Base-by-base conservation (phyloP, 176 grass and related monocot species). In the Avena atlantica region DNA sequence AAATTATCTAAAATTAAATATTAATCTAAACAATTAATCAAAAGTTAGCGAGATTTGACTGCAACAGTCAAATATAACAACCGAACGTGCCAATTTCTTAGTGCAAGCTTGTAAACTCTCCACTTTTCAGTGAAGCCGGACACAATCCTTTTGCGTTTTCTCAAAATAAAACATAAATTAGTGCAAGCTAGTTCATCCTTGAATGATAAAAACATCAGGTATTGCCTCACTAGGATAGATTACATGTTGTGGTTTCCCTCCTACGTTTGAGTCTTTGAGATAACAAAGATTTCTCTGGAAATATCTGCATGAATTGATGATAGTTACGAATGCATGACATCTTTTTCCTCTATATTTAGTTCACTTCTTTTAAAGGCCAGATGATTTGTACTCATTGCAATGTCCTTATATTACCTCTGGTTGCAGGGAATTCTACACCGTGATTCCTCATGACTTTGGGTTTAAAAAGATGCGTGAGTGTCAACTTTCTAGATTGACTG, bases 361-460 rank as follows among this genome's bases (percentile, higher is more conserved):
- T 84, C 65, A 12, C 42, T 37, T 58, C 8, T 2, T 78, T 16
- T 20, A 27, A 87, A 73, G 6, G 1, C 16, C 19, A 25, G 13
- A 45, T 66, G 67, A 24, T 70, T 83, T 45, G 1, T 79, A 73
- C 72, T 62, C 71, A 45, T 19, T 83, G 65, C 62, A 11, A 67
- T 81, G 10, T 45, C 77, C 36, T 71, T 78, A 69, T 78, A 42
- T 76, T 88, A 16, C 67, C 37, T 75, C 51, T 76, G 60, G 8
- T 68, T 71, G 70, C 83, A 91, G 90, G 72, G 86, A 91, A 88
- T 91, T 91, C 86, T 91, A 91, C 86, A 91, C 92, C 2, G 93
- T 98, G 84, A 98, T 98, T 78, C 96, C 96, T 89, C 96, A 98
- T 94, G 96, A 98, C 84, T 95, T 98, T 59, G 96, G 96, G 79